Conservation (phyloP, 371 early-diverging fungal genomes). For the Mucor ambiguus region DNA sequence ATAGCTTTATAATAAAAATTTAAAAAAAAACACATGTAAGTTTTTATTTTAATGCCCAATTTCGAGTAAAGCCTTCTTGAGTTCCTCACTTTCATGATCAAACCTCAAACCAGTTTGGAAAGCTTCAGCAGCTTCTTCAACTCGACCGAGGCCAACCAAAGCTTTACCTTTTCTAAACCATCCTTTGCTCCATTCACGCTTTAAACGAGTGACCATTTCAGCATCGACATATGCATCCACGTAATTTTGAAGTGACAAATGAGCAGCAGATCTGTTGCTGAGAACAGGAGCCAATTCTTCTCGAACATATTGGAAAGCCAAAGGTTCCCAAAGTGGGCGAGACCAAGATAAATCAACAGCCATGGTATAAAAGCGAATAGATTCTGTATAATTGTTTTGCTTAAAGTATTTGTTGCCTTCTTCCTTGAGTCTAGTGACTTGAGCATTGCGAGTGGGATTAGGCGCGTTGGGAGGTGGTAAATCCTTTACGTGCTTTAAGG, state of each 20-base stretch:
- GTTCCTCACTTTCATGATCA: constrained; percentile 71
- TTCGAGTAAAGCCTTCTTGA: constrained; percentile 43
- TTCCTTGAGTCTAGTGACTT: constrained; percentile 70
- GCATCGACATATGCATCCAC: constrained; percentile 79
- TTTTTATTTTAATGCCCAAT: constrained; percentile 12
- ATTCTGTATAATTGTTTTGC: constrained; percentile 63
- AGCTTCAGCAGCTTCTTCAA: constrained; percentile 69
- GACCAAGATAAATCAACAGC: constrained; percentile 72
- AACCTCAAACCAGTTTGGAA: constrained; percentile 68
- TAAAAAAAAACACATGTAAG: not conserved
- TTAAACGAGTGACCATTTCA: constrained; percentile 73
- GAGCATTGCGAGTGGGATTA: constrained; percentile 65
- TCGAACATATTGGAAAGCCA: constrained; percentile 58
- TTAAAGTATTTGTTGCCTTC: constrained; percentile 79
- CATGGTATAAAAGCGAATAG: constrained; percentile 73
- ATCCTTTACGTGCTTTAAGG: constrained; percentile 54
- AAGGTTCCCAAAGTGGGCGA: constrained; percentile 81
- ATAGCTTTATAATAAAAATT: not conserved
- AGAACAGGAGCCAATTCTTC: constrained; percentile 75
- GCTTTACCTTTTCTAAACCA: constrained; percentile 82
- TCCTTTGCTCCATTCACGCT: constrained; percentile 80
- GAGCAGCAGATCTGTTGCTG: constrained; percentile 75
- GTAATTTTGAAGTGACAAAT: constrained; percentile 65
- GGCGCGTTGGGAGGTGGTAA: constrained; percentile 72
- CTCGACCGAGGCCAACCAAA: constrained; percentile 63